phyloP scores from a whole-genome alignment of 768 basidiomycete species.

The Scleroderma citrinum region DNA sequence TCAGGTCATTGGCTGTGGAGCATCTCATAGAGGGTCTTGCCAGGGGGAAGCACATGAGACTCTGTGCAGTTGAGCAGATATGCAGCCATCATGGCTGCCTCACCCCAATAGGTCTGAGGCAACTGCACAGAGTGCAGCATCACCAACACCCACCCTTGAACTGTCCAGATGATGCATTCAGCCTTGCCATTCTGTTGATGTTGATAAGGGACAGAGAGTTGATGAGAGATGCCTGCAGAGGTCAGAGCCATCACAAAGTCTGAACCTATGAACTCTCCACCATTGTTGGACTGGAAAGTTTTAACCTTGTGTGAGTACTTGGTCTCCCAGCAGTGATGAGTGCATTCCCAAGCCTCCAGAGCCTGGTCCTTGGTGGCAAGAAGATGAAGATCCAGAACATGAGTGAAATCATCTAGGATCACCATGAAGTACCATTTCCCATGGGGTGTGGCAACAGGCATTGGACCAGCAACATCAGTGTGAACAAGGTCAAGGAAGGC shows the following conservation, averaged over 20 bases:
- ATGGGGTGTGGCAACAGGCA: slow-evolving; percentile 9
- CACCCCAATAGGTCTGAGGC: slow-evolving; percentile 10
- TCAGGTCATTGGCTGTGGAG: neutral
- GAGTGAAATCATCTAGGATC: slow-evolving; percentile 11
- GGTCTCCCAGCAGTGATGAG: neutral
- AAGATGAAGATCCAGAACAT: neutral
- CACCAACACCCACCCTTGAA: slow-evolving; percentile 18
- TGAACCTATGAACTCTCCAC: neutral
- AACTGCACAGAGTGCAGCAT: slow-evolving; percentile 18
- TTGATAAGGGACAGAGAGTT: slow-evolving; percentile 23
- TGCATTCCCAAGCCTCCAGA: neutral
- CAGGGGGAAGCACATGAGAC: neutral
- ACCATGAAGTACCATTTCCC: slow-evolving; percentile 11
- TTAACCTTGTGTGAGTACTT: neutral
- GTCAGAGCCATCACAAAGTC: neutral
- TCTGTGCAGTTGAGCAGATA: neutral
- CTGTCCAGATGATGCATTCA: slow-evolving; percentile 23
- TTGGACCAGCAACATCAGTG: slow-evolving; percentile 25
- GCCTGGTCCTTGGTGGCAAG: slow-evolving; percentile 2
- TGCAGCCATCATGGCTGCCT: slow-evolving; percentile 4
- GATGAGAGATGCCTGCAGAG: slow-evolving; percentile 14
- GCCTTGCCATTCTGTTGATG: slow-evolving; percentile 30
- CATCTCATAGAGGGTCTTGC: neutral
- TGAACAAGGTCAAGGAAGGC: slow-evolving; percentile 19
- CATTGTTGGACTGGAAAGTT: neutral